phyloP scores from a whole-genome alignment of 352 stramenopile species.

The Phytophthora cajani region DNA sequence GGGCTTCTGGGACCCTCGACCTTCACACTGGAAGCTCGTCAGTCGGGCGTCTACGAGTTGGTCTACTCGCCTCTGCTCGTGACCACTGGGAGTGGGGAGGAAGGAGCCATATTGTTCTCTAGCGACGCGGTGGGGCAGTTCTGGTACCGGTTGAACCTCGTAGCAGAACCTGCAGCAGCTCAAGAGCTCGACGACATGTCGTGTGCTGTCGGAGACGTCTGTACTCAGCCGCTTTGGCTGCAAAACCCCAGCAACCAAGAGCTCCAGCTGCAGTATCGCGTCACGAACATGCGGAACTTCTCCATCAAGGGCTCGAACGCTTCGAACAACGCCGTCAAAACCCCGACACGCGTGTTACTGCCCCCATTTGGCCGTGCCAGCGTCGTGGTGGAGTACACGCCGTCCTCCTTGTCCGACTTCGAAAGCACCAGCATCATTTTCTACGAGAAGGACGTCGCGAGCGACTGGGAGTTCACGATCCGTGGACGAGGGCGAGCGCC shows the following conservation, averaged over 20 bases:
- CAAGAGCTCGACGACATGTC: slow-evolving; percentile 77
- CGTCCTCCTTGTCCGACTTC: slow-evolving; percentile 87
- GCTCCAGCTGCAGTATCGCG: slow-evolving; percentile 69
- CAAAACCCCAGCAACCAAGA: slow-evolving; percentile 91
- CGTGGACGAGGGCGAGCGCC: slow-evolving; percentile 79
- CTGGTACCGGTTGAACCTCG: slow-evolving; percentile 91
- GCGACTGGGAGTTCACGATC: slow-evolving; percentile 91
- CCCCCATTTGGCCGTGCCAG: slow-evolving; percentile 71
- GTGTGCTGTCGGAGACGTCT: slow-evolving; percentile 86
- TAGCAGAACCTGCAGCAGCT: slow-evolving; percentile 57
- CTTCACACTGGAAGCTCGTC: slow-evolving; percentile 75
- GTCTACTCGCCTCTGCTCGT: slow-evolving; percentile 90
- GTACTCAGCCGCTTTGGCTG: slow-evolving; percentile 77
- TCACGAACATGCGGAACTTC: slow-evolving; percentile 92
- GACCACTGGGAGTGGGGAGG: slow-evolving; percentile 41
- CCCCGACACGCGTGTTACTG: slow-evolving; percentile 44
- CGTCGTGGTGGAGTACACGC: slow-evolving; percentile 89
- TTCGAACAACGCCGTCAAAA: slow-evolving; percentile 6
- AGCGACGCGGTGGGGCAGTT: slow-evolving; percentile 93
- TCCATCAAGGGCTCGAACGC: slow-evolving; percentile 63
- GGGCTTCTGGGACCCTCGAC: slow-evolving; percentile 82
- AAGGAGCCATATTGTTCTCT: slow-evolving; percentile 89
- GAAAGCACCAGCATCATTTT: slow-evolving; percentile 80
- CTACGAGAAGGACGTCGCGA: slow-evolving; percentile 74
- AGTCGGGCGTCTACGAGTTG: slow-evolving; percentile 89